Evolutionary conservation across 805 yeast species (phyloP).

Genomic region (Phaffomyces opuntiae): DNA sequence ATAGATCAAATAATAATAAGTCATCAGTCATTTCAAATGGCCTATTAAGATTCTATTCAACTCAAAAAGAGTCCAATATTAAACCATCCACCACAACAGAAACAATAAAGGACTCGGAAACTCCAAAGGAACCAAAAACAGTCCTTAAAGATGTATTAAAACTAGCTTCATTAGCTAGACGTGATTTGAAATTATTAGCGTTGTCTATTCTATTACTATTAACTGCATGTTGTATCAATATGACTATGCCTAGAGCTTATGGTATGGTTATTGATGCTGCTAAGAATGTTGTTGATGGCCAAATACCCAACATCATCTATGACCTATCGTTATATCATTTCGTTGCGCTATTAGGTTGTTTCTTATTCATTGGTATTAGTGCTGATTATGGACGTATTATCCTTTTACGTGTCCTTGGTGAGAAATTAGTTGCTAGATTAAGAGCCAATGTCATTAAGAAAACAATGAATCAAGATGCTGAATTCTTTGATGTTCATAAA

Average conservation of each 20-base stretch:
- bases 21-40: background rate
- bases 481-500: slow-evolving; percentile 88
- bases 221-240: slow-evolving; percentile 41
- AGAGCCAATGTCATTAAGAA: slow-evolving; percentile 72
- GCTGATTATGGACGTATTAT: slow-evolving; percentile 75
- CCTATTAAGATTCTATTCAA: background rate
- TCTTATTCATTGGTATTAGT: slow-evolving; percentile 46
- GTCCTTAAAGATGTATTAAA: slow-evolving; percentile 27
- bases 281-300: slow-evolving; percentile 26
- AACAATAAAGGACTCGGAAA: background rate
- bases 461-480: slow-evolving; percentile 81
- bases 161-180: slow-evolving; percentile 34
- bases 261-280: slow-evolving; percentile 48
- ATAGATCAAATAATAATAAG: background rate
- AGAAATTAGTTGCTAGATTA: slow-evolving; percentile 75
- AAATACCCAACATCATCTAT: slow-evolving; percentile 29
- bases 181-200: slow-evolving; percentile 37
- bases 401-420: slow-evolving; percentile 70
- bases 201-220: slow-evolving; percentile 39
- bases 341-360: slow-evolving; percentile 42
- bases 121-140: background rate
- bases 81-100: background rate
- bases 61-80: background rate
- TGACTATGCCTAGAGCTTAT: slow-evolving; percentile 50
- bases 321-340: slow-evolving; percentile 59